These are phyloP conservation scores for Metschnikowia koreensis DNA, from an alignment of 805 yeast species.

Conservation along the genomic window DNA sequence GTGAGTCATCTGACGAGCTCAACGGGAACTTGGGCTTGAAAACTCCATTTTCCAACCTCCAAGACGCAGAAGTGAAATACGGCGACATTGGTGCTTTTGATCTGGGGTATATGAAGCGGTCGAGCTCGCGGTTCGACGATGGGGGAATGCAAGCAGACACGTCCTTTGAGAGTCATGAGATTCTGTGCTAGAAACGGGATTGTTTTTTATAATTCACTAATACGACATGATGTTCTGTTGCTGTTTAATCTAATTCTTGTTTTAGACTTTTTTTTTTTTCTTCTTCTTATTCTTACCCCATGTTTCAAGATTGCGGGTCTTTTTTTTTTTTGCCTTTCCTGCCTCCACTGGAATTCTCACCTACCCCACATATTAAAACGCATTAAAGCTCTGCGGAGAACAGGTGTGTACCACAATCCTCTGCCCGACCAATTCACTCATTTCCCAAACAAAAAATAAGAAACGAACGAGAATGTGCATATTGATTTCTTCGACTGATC, in stretches of 20 bases:
- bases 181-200: slow-evolving; percentile 10
- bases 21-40: slow-evolving; percentile 4
- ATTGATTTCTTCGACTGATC: slow-evolving; percentile 60
- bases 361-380: slow-evolving; percentile 1
- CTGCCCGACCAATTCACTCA: background rate
- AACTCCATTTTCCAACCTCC: slow-evolving; percentile 7
- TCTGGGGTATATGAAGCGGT: slow-evolving; percentile 5
- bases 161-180: slow-evolving; percentile 16
- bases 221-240: background rate
- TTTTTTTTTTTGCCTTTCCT: too few relatives aligned
- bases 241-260: background rate
- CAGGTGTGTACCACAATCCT: slow-evolving; percentile 1
- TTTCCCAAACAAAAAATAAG: background rate
- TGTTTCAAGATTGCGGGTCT: background rate
- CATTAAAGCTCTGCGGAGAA: background rate
- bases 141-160: slow-evolving; percentile 12
- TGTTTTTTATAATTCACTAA: background rate
- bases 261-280: background rate
- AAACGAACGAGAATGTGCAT: slow-evolving; percentile 63
- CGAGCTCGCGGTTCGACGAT: slow-evolving; percentile 9
- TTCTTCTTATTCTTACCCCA: background rate
- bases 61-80: slow-evolving; percentile 4
- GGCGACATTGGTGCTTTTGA: slow-evolving; percentile 4
- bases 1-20: slow-evolving; percentile 10
- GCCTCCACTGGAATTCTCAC: background rate